Conservation (phyloP, 2,329 filamentous ascomycete species). For the Laburnicola sp. region DNA sequence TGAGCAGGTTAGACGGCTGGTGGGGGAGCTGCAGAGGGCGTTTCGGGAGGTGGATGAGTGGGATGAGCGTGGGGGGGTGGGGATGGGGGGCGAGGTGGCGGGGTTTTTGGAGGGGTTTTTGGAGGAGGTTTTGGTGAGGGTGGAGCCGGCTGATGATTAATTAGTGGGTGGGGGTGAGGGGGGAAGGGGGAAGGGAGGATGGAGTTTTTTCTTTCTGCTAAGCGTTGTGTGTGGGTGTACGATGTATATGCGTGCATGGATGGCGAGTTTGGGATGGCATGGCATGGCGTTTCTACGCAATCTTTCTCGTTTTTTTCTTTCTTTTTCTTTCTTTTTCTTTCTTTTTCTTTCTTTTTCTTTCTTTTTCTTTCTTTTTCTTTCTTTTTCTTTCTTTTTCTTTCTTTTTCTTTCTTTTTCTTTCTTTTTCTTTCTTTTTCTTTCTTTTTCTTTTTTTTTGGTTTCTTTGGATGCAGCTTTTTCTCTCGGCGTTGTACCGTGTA, state of each 20-base stretch:
- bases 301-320: background rate
- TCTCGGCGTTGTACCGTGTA: too few relatives aligned
- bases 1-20: constrained; percentile 77
- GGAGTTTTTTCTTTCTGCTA: too few relatives aligned
- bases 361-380: background rate
- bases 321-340: background rate
- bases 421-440: background rate
- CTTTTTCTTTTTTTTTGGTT: background rate
- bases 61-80: constrained; percentile 83
- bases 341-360: background rate
- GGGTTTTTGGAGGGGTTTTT: constrained; percentile 89
- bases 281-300: background rate
- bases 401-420: background rate
- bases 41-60: constrained; percentile 89
- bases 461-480: background rate
- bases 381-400: background rate
- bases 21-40: constrained; percentile 78
- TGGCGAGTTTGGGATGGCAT: background rate
- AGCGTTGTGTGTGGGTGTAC: too few relatives aligned
- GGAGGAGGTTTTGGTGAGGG: constrained; percentile 88
- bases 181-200: background rate
- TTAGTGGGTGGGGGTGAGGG: background rate
- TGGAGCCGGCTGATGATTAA: constrained; percentile 79
- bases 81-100: constrained; percentile 88
- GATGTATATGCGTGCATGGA: too few relatives aligned